Conservation (phyloP, 768 basidiomycete genomes). For the Xerocomus potaroensis region DNA sequence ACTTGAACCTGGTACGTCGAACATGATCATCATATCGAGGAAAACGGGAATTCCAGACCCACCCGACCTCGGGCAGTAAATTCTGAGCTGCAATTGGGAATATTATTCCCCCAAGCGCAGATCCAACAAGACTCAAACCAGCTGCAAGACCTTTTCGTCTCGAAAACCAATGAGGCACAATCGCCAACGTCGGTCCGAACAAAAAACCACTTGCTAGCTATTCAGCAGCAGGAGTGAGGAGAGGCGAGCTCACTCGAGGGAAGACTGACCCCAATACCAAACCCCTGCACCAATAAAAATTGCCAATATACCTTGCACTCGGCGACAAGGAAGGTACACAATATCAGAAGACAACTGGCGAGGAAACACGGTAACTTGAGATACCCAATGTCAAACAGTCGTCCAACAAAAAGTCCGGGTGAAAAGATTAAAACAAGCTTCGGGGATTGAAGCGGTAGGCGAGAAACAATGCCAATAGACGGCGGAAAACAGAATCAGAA, state of each 20-base stretch:
- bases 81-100: conserved; percentile 59
- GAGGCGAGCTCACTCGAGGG: not conserved
- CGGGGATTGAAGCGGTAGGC: not conserved
- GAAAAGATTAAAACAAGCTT: conserved; percentile 63
- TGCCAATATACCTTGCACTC: conserved; percentile 77
- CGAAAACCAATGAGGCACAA: conserved; percentile 74
- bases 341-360: conserved; percentile 48
- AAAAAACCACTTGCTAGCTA: no score
- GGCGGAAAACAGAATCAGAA: no score
- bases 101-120: conserved; percentile 64
- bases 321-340: conserved; percentile 58
- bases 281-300: conserved; percentile 70
- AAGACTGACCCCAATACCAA: conserved; percentile 57
- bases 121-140: conserved; percentile 61
- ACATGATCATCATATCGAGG: not conserved
- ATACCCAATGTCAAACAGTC: conserved; percentile 71
- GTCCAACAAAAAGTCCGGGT: conserved; percentile 59
- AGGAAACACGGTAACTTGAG: conserved; percentile 48
- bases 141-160: conserved; percentile 51
- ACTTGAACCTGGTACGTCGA: conserved; percentile 49
- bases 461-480: no score
- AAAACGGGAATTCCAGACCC: conserved; percentile 13
- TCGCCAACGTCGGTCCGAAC: conserved; percentile 56
- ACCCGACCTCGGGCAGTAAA: conserved; percentile 55
- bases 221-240: not conserved